Evolutionary conservation across 176 grass and related monocot species (phyloP).

Genomic region (Coix lacrymajobi): DNA sequence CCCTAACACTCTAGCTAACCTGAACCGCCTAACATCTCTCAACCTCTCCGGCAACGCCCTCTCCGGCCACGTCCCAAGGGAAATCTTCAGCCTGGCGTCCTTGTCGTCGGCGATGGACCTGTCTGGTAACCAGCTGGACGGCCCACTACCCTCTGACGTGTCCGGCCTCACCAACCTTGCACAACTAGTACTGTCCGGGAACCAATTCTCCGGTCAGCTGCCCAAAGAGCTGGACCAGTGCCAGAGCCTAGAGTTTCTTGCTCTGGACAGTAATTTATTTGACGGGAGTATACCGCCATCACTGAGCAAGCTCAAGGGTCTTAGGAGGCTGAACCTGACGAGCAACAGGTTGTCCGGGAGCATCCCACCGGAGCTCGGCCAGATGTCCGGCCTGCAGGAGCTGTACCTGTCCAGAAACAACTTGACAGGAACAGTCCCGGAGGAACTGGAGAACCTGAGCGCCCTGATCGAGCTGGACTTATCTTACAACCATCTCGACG

Average conservation of each 20-base stretch:
- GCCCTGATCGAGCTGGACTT: constrained; percentile 19
- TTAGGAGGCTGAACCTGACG: constrained; percentile 36
- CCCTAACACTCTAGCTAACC: background rate
- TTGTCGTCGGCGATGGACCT: constrained; percentile 23
- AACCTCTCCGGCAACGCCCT: constrained; percentile 20
- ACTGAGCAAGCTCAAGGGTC: constrained; percentile 30
- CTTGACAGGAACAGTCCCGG: constrained; percentile 16
- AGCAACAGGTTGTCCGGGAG: constrained; percentile 35
- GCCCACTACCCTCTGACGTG: constrained; percentile 13
- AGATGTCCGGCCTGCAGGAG: constrained; percentile 8
- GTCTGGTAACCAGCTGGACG: constrained; percentile 31
- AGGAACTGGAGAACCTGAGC: background rate
- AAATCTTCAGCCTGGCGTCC: background rate
- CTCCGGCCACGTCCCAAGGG: background rate
- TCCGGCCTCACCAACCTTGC: background rate
- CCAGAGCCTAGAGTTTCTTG: constrained; percentile 49
- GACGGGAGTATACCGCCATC: constrained; percentile 20
- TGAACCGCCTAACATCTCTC: background rate
- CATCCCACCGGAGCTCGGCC: constrained; percentile 38
- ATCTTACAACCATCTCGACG: constrained; percentile 31
- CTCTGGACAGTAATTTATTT: constrained; percentile 34
- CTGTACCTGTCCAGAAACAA: constrained; percentile 36
- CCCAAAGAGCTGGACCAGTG: constrained; percentile 21
- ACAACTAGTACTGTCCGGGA: constrained; percentile 10
- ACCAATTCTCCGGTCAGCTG: constrained; percentile 34